A percentile compares a stretch with the other conserved stretches of the same genome.
Conservation (phyloP, 1,284 basidiomycete species). For the Coniferiporia sulphurascens region DNA sequence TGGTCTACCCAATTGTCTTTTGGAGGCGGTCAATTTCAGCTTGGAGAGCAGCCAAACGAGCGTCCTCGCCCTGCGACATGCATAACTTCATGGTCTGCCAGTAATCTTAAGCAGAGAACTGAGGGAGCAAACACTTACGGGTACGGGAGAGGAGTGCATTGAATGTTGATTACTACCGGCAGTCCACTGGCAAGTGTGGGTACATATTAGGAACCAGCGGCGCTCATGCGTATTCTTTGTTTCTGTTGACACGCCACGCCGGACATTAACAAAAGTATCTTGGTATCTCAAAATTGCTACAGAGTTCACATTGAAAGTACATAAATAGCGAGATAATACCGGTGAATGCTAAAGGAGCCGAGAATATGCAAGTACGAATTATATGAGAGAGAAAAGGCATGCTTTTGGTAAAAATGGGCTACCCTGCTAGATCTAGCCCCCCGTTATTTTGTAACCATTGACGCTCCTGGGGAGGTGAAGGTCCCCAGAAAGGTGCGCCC, state of each 20-base stretch:
- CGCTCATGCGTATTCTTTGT: not conserved
- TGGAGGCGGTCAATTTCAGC: slow-evolving; percentile 14
- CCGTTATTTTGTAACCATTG: slow-evolving; percentile 4
- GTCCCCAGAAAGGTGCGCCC: slow-evolving; percentile 17
- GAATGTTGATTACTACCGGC: not conserved
- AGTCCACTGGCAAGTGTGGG: too few species aligned
- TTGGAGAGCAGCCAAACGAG: slow-evolving; percentile 2
- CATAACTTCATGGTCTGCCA: not conserved
- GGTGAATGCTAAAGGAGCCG: not conserved
- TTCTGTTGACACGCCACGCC: not conserved
- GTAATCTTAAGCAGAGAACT: not conserved
- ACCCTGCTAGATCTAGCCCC: slow-evolving; percentile 16
- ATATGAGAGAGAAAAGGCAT: not conserved
- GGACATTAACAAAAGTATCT: not conserved
- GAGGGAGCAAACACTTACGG: not conserved
- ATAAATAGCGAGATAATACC: not conserved
- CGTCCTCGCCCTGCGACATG: not conserved
- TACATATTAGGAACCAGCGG: too few species aligned
- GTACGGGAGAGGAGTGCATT: not conserved
- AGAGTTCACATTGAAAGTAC: not conserved
- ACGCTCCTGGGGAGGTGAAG: slow-evolving; percentile 5
- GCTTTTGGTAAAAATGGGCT: not conserved
- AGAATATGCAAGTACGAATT: not conserved
- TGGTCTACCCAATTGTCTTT: slow-evolving; percentile 4
- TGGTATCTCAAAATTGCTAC: too few species aligned